Evolutionary conservation across 176 grass and related monocot genomes (phyloP).

Genomic region (Zea mays): DNA sequence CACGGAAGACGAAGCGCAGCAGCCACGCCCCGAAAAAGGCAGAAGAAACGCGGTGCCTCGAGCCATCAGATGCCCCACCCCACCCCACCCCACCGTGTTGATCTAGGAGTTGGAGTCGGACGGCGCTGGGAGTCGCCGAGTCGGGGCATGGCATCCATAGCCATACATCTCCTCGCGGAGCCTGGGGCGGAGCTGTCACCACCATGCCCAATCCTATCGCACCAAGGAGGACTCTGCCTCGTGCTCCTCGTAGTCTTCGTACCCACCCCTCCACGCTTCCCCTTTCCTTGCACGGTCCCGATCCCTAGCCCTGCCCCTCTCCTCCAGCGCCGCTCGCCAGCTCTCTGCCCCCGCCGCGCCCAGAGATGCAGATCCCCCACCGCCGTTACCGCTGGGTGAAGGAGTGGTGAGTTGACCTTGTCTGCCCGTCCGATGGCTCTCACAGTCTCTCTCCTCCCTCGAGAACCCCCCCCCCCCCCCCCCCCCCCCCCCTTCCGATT

Average conservation of each 20-base stretch:
- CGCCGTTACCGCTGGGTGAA: conserved; percentile 69
- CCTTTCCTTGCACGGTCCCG: not conserved
- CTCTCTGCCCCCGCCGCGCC: not conserved
- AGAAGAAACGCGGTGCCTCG: not conserved
- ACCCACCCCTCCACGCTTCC: conserved; percentile 10
- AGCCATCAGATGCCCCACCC: not conserved
- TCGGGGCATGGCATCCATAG: conserved; percentile 33
- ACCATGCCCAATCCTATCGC: conserved; percentile 28
- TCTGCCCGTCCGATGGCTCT: not conserved
- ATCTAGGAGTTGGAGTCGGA: not conserved
- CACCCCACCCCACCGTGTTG: conserved; percentile 8
- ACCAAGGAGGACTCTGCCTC: conserved; percentile 26
- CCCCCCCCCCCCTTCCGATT: not conserved
- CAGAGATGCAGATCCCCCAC: conserved; percentile 45
- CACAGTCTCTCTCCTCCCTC: not conserved
- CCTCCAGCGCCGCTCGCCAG: not conserved
- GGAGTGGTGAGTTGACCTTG: conserved; percentile 59
- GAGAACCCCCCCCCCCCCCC: too few species aligned
- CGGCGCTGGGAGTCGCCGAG: conserved; percentile 14
- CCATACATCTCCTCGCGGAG: conserved; percentile 30
- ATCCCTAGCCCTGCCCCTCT: conserved; percentile 1
- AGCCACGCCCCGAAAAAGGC: not conserved
- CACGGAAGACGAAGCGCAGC: conserved; percentile 14
- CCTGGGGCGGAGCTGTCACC: conserved; percentile 11
- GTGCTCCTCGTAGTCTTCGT: conserved; percentile 12